Base-by-base conservation (phyloP, 2,329 filamentous ascomycete species). In the Orbilia ellipsospora region DNA sequence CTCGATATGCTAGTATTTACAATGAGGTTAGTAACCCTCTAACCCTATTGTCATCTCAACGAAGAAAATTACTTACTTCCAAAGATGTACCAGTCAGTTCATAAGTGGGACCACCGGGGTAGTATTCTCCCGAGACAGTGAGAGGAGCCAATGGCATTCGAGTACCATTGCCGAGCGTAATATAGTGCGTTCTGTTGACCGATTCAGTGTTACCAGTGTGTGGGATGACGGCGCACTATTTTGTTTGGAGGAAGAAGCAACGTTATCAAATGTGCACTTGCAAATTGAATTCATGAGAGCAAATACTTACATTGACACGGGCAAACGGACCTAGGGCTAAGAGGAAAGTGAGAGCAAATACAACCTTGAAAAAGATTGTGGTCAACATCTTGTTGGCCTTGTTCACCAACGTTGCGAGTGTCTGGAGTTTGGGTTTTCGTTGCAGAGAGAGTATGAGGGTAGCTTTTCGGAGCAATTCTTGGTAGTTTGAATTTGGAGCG, bases 81-180 rank as follows among this genome's bases (percentile, higher is more conserved):
- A 69, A 3, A 4, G 40, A 44, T 5, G 36, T 2, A 12, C 72
- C 64, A 28, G 65, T 23, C 3, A 61, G 12, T n/a, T 44, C 10
- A 48, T 18, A 69, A 0, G 1, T 26, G 0, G 64, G 72, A 6
- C 64, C 72, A 12, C 72, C 72, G 10, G 72, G 72, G 23, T 15
- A 75, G 13, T 54, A 57, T 28, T 75, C 72, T 2, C 64, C 64
- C 16, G 48, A 15, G n/a, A 75, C 60, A 15, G n/a, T 51, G 4
- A 75, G 45, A 15, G 54, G 64, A 23, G 23, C 54, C 0, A 75
- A 8, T 2, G 63, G 59, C 15, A 61, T 13, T 1, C 3, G 54
- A 0, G 42, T 13, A 2, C 64, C 72, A n/a, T 57, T 23, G 2
- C 15, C 16, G 12, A 59, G 20, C 15, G 31, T 40, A 2, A 75